Conservation (phyloP, 2,329 filamentous ascomycete species). For the Ceratocystis huliohia region DNA sequence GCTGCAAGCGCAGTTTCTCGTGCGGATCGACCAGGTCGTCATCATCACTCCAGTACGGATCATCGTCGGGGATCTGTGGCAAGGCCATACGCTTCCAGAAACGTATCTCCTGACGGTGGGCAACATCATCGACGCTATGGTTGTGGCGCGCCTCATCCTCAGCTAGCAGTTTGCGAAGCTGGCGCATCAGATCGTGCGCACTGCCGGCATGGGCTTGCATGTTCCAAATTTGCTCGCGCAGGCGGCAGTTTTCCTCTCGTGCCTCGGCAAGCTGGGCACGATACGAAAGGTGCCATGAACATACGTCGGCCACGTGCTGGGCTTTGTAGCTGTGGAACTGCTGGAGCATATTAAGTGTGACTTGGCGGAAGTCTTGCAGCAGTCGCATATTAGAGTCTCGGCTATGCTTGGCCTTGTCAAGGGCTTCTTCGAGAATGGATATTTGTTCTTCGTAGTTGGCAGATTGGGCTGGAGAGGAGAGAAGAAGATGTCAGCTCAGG, state of each 20-base stretch:
- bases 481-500: not conserved
- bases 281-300: constrained; percentile 54
- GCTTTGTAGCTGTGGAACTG: constrained; percentile 56
- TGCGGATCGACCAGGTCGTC: constrained; percentile 50
- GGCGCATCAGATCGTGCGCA: constrained; percentile 45
- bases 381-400: constrained; percentile 49
- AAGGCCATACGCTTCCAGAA: constrained; percentile 57
- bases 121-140: constrained; percentile 39
- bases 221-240: constrained; percentile 54
- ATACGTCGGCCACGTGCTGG: constrained; percentile 48
- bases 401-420: constrained; percentile 48
- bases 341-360: constrained; percentile 44
- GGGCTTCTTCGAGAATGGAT: constrained; percentile 47
- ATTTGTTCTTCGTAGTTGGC: constrained; percentile 48
- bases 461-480: constrained; percentile 37
- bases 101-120: constrained; percentile 44
- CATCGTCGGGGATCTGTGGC: constrained; percentile 46
- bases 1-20: constrained; percentile 44
- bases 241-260: constrained; percentile 48
- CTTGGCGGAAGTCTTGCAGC: constrained; percentile 45
- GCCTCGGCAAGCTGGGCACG: constrained; percentile 52
- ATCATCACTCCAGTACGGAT: constrained; percentile 51
- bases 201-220: constrained; percentile 48
- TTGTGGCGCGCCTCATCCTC: constrained; percentile 44
- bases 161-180: constrained; percentile 44